phyloP scores from a whole-genome alignment of 106 monocot genomes.

The Phalaenopsis aphrodite region DNA sequence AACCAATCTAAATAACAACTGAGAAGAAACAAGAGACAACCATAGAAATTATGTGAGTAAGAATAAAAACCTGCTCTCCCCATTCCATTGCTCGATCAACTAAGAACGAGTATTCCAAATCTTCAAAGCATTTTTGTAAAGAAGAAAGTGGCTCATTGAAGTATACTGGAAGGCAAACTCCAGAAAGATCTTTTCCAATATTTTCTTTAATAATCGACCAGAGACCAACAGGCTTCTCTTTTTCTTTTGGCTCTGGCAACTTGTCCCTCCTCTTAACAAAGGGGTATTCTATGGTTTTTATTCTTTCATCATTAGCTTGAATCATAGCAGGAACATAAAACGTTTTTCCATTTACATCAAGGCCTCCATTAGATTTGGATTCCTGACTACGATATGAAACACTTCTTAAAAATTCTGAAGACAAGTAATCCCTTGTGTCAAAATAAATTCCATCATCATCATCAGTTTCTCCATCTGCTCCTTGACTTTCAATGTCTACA shows the following conservation, averaged over 20 bases:
- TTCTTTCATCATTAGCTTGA: conserved; percentile 12
- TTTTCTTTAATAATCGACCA: conserved; percentile 99
- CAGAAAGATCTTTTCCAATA: conserved; percentile 95
- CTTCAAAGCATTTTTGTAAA: conserved; percentile 96
- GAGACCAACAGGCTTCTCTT: conserved; percentile 84
- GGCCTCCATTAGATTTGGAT: conserved; percentile 28
- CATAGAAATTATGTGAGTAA: not conserved
- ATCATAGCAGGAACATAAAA: conserved; percentile 15
- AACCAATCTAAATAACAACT: not conserved
- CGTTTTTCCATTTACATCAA: conserved; percentile 17
- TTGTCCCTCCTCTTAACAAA: conserved; percentile 69
- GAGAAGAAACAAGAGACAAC: not conserved
- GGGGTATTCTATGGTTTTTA: conserved; percentile 49
- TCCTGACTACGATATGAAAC: conserved; percentile 78
- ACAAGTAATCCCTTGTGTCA: conserved; percentile 81
- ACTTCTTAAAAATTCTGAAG: conserved; percentile 76
- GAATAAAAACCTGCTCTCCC: conserved; percentile 72
- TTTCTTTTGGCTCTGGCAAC: conserved; percentile 91
- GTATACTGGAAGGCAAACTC: conserved; percentile 96
- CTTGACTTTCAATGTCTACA: conserved; percentile 91
- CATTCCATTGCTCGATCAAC: conserved; percentile 82
- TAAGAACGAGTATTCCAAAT: conserved; percentile 84
- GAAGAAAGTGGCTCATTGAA: conserved; percentile 96
- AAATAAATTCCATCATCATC: conserved; percentile 79
- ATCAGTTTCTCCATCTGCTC: conserved; percentile 74